phyloP scores from a whole-genome alignment of 805 yeast genomes.

The Yamadazyma akitaensis region DNA sequence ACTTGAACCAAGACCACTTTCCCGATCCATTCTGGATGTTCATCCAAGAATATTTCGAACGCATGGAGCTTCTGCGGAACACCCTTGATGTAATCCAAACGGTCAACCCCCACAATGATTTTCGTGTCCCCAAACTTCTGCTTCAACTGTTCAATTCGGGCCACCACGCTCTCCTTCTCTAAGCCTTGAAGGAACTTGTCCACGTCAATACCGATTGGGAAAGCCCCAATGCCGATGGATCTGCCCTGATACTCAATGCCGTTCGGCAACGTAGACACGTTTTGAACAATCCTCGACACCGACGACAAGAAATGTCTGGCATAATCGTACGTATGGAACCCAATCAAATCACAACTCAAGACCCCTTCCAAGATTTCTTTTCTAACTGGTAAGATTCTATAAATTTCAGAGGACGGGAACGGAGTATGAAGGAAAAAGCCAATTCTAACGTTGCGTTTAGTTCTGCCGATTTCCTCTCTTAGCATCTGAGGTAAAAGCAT shows the following conservation, averaged over 20 bases:
- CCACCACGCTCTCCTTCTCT: slow-evolving; percentile 55
- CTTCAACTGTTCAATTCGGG: slow-evolving; percentile 61
- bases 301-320: slow-evolving; percentile 93
- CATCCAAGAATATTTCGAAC: slow-evolving; percentile 84
- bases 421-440: slow-evolving; percentile 98
- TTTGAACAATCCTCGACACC: slow-evolving; percentile 71
- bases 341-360: slow-evolving; percentile 88
- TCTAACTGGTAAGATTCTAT: slow-evolving; percentile 93
- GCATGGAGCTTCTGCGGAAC: slow-evolving; percentile 97
- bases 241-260: slow-evolving; percentile 79
- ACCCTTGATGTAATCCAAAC: slow-evolving; percentile 95
- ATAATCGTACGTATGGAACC: slow-evolving; percentile 98
- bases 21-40: slow-evolving; percentile 98
- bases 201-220: slow-evolving; percentile 98
- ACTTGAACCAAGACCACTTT: slow-evolving; percentile 94
- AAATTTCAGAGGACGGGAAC: slow-evolving; percentile 95
- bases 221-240: slow-evolving; percentile 85
- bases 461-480: slow-evolving; percentile 53
- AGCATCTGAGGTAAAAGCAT: slow-evolving; percentile 93
- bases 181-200: slow-evolving; percentile 84
- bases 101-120: slow-evolving; percentile 93
- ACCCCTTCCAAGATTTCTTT: slow-evolving; percentile 90
- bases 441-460: slow-evolving; percentile 57
- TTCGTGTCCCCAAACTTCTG: slow-evolving; percentile 70
- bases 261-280: slow-evolving; percentile 82